Base-by-base conservation (phyloP, 2,329 filamentous ascomycete species). In the Conoideocrella luteorostrata region DNA sequence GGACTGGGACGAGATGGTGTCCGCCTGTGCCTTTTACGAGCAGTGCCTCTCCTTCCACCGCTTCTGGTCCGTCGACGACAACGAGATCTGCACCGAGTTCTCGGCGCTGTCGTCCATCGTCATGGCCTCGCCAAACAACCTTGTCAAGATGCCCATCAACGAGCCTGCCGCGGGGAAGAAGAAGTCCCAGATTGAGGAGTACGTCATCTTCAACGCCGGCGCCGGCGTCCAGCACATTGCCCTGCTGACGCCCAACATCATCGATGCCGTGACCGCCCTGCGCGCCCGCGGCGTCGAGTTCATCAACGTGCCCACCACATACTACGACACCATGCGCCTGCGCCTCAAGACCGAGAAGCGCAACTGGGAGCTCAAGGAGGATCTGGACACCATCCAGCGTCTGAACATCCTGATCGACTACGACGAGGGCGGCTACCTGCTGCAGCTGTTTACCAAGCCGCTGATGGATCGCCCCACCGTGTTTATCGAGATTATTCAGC, bases 121-220 rank as follows among this genome's bases (percentile, higher is more conserved):
- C 60, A 95, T 96, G 89, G 80, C 86, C 33, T 88, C 83, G 4
- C 80, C 82, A 47, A 88, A 90, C 69, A 85, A 91, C 46, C 64
- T 85, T 4, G 88, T 96, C 66, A 96, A 96, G 71, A 96, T 96
- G 89, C 91, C 91, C 57, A 95, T 97, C 77, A 96, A 96, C 72
- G 90, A 96, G 69, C 91, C 91, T 2, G 91, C 91, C 1, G 72
- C 78, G 2, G 91, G 90, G 47, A 93, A 93, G 71, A 91, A 88
- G 68, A 87, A 88, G 65, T 88, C 82, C 10, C 91, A 97, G 69
- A 96, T 97, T 55, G 90, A 96, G 65, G 91, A 96, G 69, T 90
- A 84, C 61, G 82, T 96, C 52, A 75, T 87, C 61, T 96, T 93
- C 73, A 95, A 95, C 71, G 80, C 84, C 40, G 91, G 91, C 1